Base-by-base conservation (phyloP, 768 basidiomycete species). In the Sarcodon aspratus region DNA sequence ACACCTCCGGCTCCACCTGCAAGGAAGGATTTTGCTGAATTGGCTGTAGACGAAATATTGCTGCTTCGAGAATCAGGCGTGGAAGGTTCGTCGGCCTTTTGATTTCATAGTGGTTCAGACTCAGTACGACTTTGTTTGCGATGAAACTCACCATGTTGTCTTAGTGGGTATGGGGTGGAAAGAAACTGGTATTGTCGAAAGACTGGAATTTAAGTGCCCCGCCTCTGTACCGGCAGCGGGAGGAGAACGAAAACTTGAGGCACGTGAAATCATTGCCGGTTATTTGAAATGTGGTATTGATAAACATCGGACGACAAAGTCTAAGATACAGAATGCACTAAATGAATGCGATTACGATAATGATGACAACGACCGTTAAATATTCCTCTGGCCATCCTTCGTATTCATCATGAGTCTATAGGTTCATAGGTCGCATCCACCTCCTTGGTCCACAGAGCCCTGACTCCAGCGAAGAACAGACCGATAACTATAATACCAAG, bases 1-100 rank as follows among this genome's bases (percentile, higher is more conserved):
- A 82, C 70, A 54, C 96, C 96, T 52, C 96, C 96, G 56, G 88
- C 85, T 36, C 96, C 96, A 55, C 96, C 96, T 33, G 92, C 80
- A 48, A 95, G 72, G 69, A 99, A 98, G 3, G 91, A 80, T 67
- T 96, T 98, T 54, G 76, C 56, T 31, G 70, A 70, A 53, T 69
- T 70, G 5, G 55, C 54, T 9, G 69, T 60, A 35, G 62, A 59
- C 50, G 59, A 49, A 27, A 27, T 17, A 47, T 44, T 3, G 52
- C 46, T 44, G 21, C 21, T 27, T 27, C 21, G 21, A 27, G 21
- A 27, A 5, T 27, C 21, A 27, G 21, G 21, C 21, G 5, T 27
- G 5, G 21, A 27, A 27, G 48, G 44, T 34, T 48, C 52, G 10
- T 48, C 46, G 13, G 48, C 8, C 36, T 48, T 51, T 21, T 33